A percentile compares a stretch with the other conserved stretches of the same genome.
Evolutionary conservation across 31 red algal species (phyloP).

Genomic region (Asparagopsis taxiformis): DNA sequence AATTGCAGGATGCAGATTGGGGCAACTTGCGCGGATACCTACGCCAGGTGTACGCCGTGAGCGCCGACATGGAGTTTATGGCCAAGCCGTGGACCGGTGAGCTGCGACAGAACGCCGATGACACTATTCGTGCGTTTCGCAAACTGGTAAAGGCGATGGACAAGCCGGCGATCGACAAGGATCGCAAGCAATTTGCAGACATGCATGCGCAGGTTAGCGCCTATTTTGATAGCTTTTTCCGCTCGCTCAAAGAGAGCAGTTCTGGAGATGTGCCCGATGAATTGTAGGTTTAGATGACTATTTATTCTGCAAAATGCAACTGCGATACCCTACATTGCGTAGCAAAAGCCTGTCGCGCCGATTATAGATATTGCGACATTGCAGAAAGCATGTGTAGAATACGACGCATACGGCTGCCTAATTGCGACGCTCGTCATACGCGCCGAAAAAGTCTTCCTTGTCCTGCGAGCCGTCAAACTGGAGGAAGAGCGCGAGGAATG

Average conservation of each 20-base stretch:
- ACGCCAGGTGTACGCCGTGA: slow-evolving; percentile 42
- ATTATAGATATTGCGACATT: slow-evolving; percentile 14
- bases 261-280: slow-evolving; percentile 44
- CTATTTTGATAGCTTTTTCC: slow-evolving; percentile 45
- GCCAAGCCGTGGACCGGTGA: slow-evolving; percentile 24
- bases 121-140: slow-evolving; percentile 25
- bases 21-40: slow-evolving; percentile 35
- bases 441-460: slow-evolving; percentile 84
- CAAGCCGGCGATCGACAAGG: slow-evolving; percentile 33
- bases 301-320: background rate
- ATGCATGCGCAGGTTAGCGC: slow-evolving; percentile 31
- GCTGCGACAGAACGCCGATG: background rate
- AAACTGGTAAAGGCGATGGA: slow-evolving; percentile 57
- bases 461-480: slow-evolving; percentile 70
- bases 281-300: slow-evolving; percentile 13
- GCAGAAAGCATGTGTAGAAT: too few species aligned
- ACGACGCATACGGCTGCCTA: slow-evolving; percentile 39
- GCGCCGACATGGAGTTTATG: slow-evolving; percentile 61
- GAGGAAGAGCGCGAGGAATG: slow-evolving; percentile 75
- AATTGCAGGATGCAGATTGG: slow-evolving; percentile 44
- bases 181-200: slow-evolving; percentile 21
- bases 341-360: background rate
- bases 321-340: background rate
- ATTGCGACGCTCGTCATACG: slow-evolving; percentile 73
- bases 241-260: slow-evolving; percentile 22